Base-by-base conservation (phyloP, 495 filamentous ascomycete species). In the Cladorrhinum samala region DNA sequence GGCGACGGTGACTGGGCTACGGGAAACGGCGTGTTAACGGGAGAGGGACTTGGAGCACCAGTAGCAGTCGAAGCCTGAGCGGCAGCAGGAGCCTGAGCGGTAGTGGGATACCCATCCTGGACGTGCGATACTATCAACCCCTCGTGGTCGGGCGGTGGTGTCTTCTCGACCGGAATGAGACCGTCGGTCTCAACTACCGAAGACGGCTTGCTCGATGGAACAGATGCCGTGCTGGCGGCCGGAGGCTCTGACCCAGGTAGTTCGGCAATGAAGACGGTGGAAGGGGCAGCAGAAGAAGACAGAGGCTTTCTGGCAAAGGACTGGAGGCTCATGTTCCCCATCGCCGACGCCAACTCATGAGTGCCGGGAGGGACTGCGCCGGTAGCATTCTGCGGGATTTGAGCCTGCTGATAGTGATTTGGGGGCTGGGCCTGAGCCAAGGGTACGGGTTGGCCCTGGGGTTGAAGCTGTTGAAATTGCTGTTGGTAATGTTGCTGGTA, bases 291-390 rank as follows among this genome's bases (percentile, higher is more conserved):
- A 33, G 27, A 6, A 5, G 27, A 11, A 5, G 23, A 11, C 42
- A 45, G 42, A 11, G 17, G 23, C 18, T 23, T 45, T n/a, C n/a
- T n/a, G n/a, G n/a, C n/a, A n/a, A n/a, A n/a, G 14, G 42, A 4
- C 19, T 11, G n/a, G 19, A 23, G 42, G 54, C 76, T 68, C 33
- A 87, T 54, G 20, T 25, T 17, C 24, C 2, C 23, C 45, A 30
- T 24, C 6, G 27, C 16, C n/a, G 45, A 19, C 14, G 17, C 43
- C 43, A 14, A 19, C 17, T 14, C 20, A n/a, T n/a, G n/a, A n/a
- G 23, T 30, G 11, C 30, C 27, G 9, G 13, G 21, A 9, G 17
- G 40, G 9, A 33, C 27, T n/a, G n/a, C n/a, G n/a, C n/a, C n/a
- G n/a, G n/a, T n/a, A n/a, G n/a, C n/a, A n/a, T n/a, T n/a, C 11